phyloP scores from a whole-genome alignment of 129 eudicot genomes.

The Kitagawia praeruptora region DNA sequence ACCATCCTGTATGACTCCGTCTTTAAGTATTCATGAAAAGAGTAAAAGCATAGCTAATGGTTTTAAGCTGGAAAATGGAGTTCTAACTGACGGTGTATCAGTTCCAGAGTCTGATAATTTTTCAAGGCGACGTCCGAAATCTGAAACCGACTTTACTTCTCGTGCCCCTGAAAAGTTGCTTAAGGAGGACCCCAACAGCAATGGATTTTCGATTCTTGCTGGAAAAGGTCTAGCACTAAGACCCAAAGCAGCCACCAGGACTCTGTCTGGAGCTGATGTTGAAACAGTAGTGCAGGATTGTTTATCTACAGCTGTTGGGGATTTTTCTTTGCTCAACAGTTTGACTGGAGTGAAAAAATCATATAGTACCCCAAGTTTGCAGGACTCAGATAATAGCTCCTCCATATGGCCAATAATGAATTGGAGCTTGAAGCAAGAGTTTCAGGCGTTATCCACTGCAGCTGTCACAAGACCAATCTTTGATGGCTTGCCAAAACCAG shows the following conservation, averaged over 20 bases:
- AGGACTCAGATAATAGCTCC: slow-evolving; percentile 34
- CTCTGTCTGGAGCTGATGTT: slow-evolving; percentile 23
- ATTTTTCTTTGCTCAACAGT: slow-evolving; percentile 26
- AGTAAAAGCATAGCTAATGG: slow-evolving; percentile 35
- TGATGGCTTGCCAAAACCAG: slow-evolving; percentile 79
- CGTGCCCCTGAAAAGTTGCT: slow-evolving; percentile 54
- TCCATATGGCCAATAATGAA: slow-evolving; percentile 53
- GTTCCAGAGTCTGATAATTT: slow-evolving; percentile 36
- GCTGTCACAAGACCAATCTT: slow-evolving; percentile 66
- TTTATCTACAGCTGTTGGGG: slow-evolving; percentile 32
- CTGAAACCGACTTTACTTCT: slow-evolving; percentile 47
- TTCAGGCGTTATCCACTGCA: slow-evolving; percentile 64
- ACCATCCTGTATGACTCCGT: too few species aligned
- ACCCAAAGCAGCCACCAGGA: slow-evolving; percentile 39
- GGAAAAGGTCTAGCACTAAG: slow-evolving; percentile 65
- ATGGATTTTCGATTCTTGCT: slow-evolving; percentile 51
- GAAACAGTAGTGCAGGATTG: slow-evolving; percentile 26
- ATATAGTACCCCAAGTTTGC: slow-evolving; percentile 72
- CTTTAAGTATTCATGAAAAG: too few species aligned
- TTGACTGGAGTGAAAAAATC: slow-evolving; percentile 64
- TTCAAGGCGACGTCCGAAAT: slow-evolving; percentile 45
- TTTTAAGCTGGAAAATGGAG: slow-evolving; percentile 20
- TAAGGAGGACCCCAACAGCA: slow-evolving; percentile 46
- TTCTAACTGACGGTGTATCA: slow-evolving; percentile 11
- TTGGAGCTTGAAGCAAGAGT: slow-evolving; percentile 63